phyloP scores from a whole-genome alignment of 2,329 filamentous ascomycete species.

The Dothideomycetes sp. region DNA sequence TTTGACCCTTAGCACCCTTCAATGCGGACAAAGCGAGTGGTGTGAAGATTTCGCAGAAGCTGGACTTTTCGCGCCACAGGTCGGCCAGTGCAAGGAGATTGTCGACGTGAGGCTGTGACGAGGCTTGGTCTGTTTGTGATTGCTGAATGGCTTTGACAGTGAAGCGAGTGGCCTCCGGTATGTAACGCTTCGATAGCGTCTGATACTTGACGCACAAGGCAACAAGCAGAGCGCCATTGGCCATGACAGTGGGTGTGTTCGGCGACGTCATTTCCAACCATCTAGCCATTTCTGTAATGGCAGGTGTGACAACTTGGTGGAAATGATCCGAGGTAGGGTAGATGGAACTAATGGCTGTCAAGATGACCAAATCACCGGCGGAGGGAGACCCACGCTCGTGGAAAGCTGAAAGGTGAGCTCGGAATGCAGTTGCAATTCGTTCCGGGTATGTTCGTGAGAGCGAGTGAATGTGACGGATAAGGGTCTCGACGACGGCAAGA shows the following conservation, averaged over 20 bases:
- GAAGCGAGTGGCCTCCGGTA: constrained; percentile 82
- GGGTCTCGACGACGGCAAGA: constrained; percentile 61
- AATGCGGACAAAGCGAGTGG: constrained; percentile 37
- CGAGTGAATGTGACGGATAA: constrained; percentile 86
- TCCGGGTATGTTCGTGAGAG: constrained; percentile 76
- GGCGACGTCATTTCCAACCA: constrained; percentile 73
- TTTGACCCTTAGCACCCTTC: constrained; percentile 16
- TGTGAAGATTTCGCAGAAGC: constrained; percentile 69
- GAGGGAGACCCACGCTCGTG: constrained; percentile 42
- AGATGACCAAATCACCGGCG: constrained; percentile 66
- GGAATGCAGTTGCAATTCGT: constrained; percentile 67
- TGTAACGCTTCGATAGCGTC: constrained; percentile 68
- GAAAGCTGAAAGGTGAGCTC: constrained; percentile 53
- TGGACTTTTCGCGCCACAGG: constrained; percentile 60
- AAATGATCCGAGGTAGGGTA: constrained; percentile 97
- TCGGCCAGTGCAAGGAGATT: constrained; percentile 59
- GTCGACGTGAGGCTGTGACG: constrained; percentile 49
- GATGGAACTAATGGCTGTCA: constrained; percentile 72
- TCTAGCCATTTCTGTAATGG: constrained; percentile 71
- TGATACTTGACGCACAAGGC: constrained; percentile 77
- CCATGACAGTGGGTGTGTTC: constrained; percentile 52
- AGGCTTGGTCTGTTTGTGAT: no score
- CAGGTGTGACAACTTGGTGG: constrained; percentile 85
- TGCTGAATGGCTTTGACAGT: constrained; percentile 58
- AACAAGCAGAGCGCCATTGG: constrained; percentile 66